A percentile compares a stretch with the other conserved stretches of the same genome.
Evolutionary conservation across 2,329 filamentous ascomycete species (phyloP).

Genomic region (Fusarium pseudograminearum): DNA sequence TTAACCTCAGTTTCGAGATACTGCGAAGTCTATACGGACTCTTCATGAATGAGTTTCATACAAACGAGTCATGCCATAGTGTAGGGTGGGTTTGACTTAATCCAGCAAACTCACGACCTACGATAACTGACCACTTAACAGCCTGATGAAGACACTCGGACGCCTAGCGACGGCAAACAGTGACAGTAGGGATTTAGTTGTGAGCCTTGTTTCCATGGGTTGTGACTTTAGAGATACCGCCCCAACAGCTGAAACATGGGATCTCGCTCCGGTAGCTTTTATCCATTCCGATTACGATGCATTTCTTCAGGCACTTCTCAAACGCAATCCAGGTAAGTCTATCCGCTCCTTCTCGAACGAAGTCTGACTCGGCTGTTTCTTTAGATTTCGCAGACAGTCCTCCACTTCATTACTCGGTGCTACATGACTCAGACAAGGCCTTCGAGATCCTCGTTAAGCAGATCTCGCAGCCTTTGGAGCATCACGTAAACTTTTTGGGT

Average conservation of each 20-base stretch:
- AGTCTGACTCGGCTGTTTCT: not conserved
- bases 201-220: not conserved
- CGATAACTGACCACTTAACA: not conserved
- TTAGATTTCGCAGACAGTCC: not conserved
- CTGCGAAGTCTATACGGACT: not conserved
- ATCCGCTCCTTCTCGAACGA: not conserved
- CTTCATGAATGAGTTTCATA: not conserved
- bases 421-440: not conserved
- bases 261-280: no score
- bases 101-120: no score
- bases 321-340: not conserved
- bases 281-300: no score
- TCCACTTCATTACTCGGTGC: not conserved
- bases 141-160: not conserved
- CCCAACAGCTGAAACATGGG: not conserved
- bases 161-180: no score
- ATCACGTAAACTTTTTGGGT: not conserved
- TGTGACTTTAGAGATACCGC: not conserved
- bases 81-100: not conserved
- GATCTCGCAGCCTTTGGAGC: rapidly evolving
- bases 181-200: not conserved
- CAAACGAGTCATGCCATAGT: not conserved
- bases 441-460: not conserved
- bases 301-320: not conserved
- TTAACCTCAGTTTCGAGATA: not conserved